Base-by-base conservation (phyloP, 1,284 basidiomycete species). In the Puccinia polysora region DNA sequence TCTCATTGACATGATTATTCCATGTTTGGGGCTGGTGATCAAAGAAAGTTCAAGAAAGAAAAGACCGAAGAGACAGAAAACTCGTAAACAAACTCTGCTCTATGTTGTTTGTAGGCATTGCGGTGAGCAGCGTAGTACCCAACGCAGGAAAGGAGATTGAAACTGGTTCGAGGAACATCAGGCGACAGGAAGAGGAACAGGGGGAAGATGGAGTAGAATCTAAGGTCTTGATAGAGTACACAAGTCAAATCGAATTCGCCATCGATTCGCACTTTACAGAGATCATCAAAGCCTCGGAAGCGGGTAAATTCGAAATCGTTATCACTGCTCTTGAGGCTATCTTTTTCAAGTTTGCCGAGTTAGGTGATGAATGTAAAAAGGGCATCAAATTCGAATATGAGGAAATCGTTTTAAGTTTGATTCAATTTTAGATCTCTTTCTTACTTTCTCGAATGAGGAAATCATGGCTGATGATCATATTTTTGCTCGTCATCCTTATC, bases 321-420 rank as follows among this genome's bases (percentile, higher is more conserved):
- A 43, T 28, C 23, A 55, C n/a, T 14, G 23, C 34, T 0, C 28
- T 65, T n/a, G 64, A 43, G 10, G 64, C 40, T 32, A 52, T 65
- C 20, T 28, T 28, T 10, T 0, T 25, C 18, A 65, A 55, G 36
- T 23, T 65, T 18, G 2, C 1, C 28, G 34, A 15, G 32, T 55
- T 65, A 45, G 23, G 23, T 3, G 50, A 55, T 1, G 20, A 52
- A 28, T 65, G 64, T 36, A 38, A 65, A 18, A 28, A 65, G 18
- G 49, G 34, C 7, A 32, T 49, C n/a, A 25, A 32, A 10, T 55
- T 55, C 15, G 50, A 38, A 6, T 43, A n/a, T n/a, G 34, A 55
- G 10, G 49, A 65, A 65, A 45, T 38, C n/a, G 4, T 59, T 59
- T 30, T 20, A 32, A 7, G 10, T 59, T 25, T n/a, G n/a, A 2